Conservation (phyloP, 495 filamentous ascomycete genomes). For the Annulohypoxylon maeteangense region DNA sequence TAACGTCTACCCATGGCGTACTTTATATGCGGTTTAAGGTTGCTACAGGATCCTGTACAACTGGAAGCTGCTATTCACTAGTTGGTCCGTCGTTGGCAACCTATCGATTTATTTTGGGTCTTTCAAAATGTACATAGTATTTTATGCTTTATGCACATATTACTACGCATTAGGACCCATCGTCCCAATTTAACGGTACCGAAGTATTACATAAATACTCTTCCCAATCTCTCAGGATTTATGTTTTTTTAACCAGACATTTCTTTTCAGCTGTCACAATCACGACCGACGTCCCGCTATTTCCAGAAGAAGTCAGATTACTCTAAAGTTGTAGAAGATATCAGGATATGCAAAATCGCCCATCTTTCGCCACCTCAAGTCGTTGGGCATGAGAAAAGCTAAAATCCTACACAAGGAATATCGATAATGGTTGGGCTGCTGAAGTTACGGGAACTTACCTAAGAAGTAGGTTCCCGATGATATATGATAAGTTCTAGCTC, state of each 20-base stretch:
- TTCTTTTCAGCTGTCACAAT: slow-evolving; percentile 1
- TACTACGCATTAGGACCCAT: slow-evolving; percentile 13
- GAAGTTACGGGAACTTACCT: slow-evolving; percentile 5
- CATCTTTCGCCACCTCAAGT: background rate
- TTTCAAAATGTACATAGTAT: background rate
- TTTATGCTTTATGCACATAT: slow-evolving; percentile 8
- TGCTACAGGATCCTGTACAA: slow-evolving; percentile 12
- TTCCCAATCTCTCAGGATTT: slow-evolving; percentile 16
- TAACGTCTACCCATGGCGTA: background rate
- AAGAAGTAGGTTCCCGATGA: slow-evolving; percentile 29
- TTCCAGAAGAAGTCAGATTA: slow-evolving; percentile 9
- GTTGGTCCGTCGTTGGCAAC: background rate
- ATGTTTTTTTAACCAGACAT: background rate
- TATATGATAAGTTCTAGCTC: slow-evolving; percentile 11
- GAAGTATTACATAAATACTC: slow-evolving; percentile 26
- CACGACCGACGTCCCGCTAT: slow-evolving; percentile 2
- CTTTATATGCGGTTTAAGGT: slow-evolving; percentile 2
- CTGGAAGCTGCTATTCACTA: background rate
- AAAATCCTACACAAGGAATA: slow-evolving; percentile 3
- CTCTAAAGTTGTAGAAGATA: background rate
- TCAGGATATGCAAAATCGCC: background rate
- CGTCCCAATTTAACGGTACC: slow-evolving; percentile 28
- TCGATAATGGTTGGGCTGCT: slow-evolving; percentile 7
- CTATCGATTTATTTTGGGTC: slow-evolving; percentile 18
- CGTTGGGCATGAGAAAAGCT: slow-evolving; percentile 5